Evolutionary conservation across 441 rosid species (phyloP), one percentile per base, ranked within the genome.

Genomic region (Jatropha podagrica): DNA sequence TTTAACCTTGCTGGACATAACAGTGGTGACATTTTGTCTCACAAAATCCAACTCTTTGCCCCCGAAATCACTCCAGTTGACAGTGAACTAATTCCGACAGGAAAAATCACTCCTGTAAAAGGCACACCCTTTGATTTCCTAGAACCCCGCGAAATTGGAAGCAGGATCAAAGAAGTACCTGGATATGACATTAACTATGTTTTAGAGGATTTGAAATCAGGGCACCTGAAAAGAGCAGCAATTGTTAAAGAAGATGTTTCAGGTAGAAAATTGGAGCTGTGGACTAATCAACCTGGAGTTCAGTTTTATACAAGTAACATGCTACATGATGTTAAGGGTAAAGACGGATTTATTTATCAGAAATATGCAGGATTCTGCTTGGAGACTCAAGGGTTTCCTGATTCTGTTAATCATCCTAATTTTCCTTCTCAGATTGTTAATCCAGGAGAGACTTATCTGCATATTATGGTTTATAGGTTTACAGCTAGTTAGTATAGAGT

Each of bases 151-250:
- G 38, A 72, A 23, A 90, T 91, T 11, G 89, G 90, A 0, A 79
- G 83, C 80, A 79, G 54, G 77, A 54, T 91, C 54, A 72, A 81
- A 4, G 83, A 91, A 63, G 56, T 89, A 9, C 81, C 89, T 7
- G 98, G 97, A 11, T 92, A 92, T 76, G 98, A 92, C 77, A 88
- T 91, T 42, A 94, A 92, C 73, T 89, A 89, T 51, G 90, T 86
- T 12, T 76, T 94, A 1, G 83, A 94, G 0, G 71, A 59, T 46
- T 11, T 38, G 0, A 69, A 4, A 11, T 64, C 74, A 6, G 52
- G 79, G 9, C 92, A 86, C 64, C 48, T 88, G 64, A 87, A 82
- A 65, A 91, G 84, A 65, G 83, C 77, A 1, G 95, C 91, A 2
- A 86, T 84, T 32, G 87, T 91, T 23, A 49, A 73, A 23, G 98